Evolutionary conservation across 352 stramenopile genomes (phyloP).

Genomic region (Aphanomyces euteiches): DNA sequence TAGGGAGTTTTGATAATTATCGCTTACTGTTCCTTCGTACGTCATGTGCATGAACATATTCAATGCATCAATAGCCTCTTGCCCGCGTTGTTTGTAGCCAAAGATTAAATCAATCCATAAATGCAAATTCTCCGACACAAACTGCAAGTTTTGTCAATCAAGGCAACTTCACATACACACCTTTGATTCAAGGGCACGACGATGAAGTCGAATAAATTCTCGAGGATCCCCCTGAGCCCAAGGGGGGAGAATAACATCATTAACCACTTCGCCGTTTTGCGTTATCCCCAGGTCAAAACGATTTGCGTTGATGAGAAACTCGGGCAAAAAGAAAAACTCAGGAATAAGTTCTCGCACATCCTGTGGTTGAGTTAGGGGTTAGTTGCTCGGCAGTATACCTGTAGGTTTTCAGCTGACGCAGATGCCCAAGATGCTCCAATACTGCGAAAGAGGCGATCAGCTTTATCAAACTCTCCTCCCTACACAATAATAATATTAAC

Average conservation of each 20-base stretch:
- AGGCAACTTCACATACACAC: conserved; percentile 41
- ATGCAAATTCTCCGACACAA: conserved; percentile 96
- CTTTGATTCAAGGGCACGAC: conserved; percentile 35
- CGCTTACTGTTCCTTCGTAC: conserved; percentile 34
- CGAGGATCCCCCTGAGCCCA: conserved; percentile 27
- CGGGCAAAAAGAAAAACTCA: conserved; percentile 74
- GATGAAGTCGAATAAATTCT: conserved; percentile 32
- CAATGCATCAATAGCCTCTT: conserved; percentile 74
- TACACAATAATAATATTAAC: conserved; percentile 16
- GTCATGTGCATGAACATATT: conserved; percentile 86
- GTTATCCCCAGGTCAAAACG: conserved; percentile 63
- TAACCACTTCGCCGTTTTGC: conserved; percentile 39
- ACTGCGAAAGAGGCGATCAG: conserved; percentile 94
- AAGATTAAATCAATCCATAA: conserved; percentile 99
- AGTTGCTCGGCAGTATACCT: conserved; percentile 33
- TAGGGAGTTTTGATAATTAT: too few relatives aligned
- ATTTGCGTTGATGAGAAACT: conserved; percentile 79
- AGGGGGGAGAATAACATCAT: conserved; percentile 26
- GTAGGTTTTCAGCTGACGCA: conserved; percentile 89
- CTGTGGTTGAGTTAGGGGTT: conserved; percentile 31
- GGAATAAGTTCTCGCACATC: conserved; percentile 78
- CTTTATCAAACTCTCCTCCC: conserved; percentile 88
- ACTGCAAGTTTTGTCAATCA: conserved; percentile 67
- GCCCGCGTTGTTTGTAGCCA: conserved; percentile 94
- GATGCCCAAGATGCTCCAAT: conserved; percentile 92